Conservation (phyloP, 805 yeast genomes). For the Candida quercuum region DNA sequence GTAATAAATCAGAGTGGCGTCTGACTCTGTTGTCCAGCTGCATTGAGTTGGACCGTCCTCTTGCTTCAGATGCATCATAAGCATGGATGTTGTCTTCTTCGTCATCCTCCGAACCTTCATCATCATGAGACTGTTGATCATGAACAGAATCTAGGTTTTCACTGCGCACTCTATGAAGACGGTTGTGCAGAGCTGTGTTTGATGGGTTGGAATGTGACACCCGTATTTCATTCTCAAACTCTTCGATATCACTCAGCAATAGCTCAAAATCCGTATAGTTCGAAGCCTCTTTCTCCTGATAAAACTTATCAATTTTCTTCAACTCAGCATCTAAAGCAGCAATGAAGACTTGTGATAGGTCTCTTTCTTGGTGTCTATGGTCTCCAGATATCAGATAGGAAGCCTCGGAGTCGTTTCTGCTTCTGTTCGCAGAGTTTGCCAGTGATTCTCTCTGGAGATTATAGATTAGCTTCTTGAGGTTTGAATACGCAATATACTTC, state of each 20-base stretch:
- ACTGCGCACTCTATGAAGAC: neutral
- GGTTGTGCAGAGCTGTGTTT: neutral
- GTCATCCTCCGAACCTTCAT: slow-evolving; percentile 26
- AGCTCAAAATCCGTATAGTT: slow-evolving; percentile 48
- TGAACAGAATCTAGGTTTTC: neutral
- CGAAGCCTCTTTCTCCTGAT: slow-evolving; percentile 56
- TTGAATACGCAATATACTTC: slow-evolving; percentile 84
- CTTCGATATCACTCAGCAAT: slow-evolving; percentile 56
- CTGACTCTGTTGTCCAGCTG: slow-evolving; percentile 15
- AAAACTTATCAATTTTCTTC: slow-evolving; percentile 71
- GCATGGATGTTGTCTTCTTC: slow-evolving; percentile 11
- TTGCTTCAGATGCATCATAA: slow-evolving; percentile 6
- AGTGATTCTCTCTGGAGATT: slow-evolving; percentile 64
- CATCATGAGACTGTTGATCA: slow-evolving; percentile 20
- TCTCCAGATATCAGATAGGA: slow-evolving; percentile 27
- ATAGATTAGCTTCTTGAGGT: slow-evolving; percentile 79
- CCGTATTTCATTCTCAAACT: slow-evolving; percentile 40
- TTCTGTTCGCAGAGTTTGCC: slow-evolving; percentile 5
- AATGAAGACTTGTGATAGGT: slow-evolving; percentile 54
- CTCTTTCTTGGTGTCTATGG: slow-evolving; percentile 27
- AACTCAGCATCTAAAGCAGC: slow-evolving; percentile 77
- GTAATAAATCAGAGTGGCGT: slow-evolving; percentile 11
- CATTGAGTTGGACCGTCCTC: slow-evolving; percentile 21
- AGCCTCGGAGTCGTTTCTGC: slow-evolving; percentile 19
- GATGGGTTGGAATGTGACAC: slow-evolving; percentile 1